Conservation (phyloP, 352 stramenopile species). For the Globisporangium paddicum region DNA sequence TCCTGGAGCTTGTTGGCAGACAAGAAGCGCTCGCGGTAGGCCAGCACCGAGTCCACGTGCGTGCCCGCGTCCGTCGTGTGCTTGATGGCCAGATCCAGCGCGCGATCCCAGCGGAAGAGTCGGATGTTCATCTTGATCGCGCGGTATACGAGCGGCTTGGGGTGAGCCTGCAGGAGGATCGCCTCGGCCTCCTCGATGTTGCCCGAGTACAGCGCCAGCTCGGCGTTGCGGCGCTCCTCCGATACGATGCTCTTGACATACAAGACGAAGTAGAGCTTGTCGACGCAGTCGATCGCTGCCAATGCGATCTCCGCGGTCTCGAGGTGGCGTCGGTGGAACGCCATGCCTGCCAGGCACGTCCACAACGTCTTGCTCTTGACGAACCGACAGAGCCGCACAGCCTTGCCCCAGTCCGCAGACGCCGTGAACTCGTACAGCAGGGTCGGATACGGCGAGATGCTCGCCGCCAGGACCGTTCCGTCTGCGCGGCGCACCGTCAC, state of each 20-base stretch:
- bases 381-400: slow-evolving; percentile 88
- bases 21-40: slow-evolving; percentile 86
- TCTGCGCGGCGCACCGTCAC: slow-evolving; percentile 87
- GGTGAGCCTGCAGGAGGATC: slow-evolving; percentile 89
- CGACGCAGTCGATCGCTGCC: slow-evolving; percentile 88
- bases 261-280: slow-evolving; percentile 93
- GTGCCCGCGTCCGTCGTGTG: slow-evolving; percentile 81
- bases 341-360: slow-evolving; percentile 90
- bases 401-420: slow-evolving; percentile 87
- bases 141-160: slow-evolving; percentile 85
- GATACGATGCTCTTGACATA: slow-evolving; percentile 83
- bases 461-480: slow-evolving; percentile 78
- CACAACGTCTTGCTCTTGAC: slow-evolving; percentile 88
- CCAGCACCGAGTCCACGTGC: slow-evolving; percentile 89
- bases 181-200: slow-evolving; percentile 90
- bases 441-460: slow-evolving; percentile 72
- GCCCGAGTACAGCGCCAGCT: slow-evolving; percentile 81
- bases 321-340: slow-evolving; percentile 83
- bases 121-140: slow-evolving; percentile 94
- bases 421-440: slow-evolving; percentile 88
- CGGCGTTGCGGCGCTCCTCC: slow-evolving; percentile 84
- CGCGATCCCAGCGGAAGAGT: slow-evolving; percentile 86
- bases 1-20: slow-evolving; percentile 84
- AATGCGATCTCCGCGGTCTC: slow-evolving; percentile 90
- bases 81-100: slow-evolving; percentile 87